Conservation (phyloP, 192 early-diverging fungal genomes). For the Podila minutissima region DNA sequence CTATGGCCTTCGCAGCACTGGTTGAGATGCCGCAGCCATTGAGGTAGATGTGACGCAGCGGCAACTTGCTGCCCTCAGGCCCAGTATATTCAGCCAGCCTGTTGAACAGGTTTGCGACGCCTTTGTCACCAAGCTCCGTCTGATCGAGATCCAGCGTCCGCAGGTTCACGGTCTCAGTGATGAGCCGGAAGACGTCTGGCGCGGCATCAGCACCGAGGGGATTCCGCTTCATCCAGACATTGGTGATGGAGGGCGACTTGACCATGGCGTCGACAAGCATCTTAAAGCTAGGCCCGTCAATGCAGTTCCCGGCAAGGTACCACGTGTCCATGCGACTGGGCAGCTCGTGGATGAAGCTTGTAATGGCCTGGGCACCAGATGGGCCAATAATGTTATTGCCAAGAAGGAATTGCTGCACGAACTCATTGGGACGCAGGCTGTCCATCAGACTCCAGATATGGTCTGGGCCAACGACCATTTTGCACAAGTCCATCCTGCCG, state of each 20-base stretch:
- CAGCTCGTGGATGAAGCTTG: neutral
- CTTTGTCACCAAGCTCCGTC: constrained; percentile 8
- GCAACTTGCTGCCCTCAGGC: constrained; percentile 12
- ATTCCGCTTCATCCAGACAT: constrained; percentile 8
- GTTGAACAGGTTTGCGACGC: constrained; percentile 1
- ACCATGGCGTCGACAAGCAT: constrained; percentile 3
- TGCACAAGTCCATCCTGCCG: constrained; percentile 10
- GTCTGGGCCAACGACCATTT: constrained; percentile 17
- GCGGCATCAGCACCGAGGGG: constrained; percentile 1
- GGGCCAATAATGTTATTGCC: constrained; percentile 6
- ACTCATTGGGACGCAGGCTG: constrained; percentile 2
- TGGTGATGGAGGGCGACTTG: constrained; percentile 3
- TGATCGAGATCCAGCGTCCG: constrained; percentile 16
- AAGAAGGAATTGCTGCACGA: neutral
- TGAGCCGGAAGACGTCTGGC: constrained; percentile 2
- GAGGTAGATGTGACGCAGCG: constrained; percentile 10
- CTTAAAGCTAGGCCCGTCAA: neutral
- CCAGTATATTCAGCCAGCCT: constrained; percentile 4
- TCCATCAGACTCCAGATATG: constrained; percentile 9
- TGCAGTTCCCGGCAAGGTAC: constrained; percentile 6
- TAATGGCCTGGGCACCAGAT: neutral
- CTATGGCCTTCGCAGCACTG: constrained; percentile 5
- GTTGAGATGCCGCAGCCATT: constrained; percentile 11
- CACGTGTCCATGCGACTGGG: neutral
- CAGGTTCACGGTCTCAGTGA: constrained; percentile 8